Percentiles rank a stretch among this genome's conserved stretches.
phyloP scores from a whole-genome alignment of 441 rosid species.

The Populus hybrid region DNA sequence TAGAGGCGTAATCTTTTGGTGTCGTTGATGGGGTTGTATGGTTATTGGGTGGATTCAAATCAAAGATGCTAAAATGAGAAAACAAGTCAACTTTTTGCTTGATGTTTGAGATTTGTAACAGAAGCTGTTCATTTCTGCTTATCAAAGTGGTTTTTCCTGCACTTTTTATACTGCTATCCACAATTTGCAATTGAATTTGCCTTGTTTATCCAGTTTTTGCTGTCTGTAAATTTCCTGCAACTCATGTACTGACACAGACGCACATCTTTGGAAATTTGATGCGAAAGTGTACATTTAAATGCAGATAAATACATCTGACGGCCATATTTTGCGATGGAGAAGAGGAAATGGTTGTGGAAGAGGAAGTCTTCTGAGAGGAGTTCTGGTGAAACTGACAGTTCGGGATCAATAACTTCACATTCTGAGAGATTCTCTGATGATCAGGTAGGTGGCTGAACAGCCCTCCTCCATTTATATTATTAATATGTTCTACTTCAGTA shows the following conservation, averaged over 20 bases:
- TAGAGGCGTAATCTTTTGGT: slow-evolving; percentile 24
- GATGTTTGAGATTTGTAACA: slow-evolving; percentile 19
- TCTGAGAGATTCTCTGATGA: slow-evolving; percentile 70
- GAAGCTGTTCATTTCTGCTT: slow-evolving; percentile 10
- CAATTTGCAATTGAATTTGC: slow-evolving; percentile 7
- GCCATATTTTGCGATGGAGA: slow-evolving; percentile 50
- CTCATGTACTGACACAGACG: neutral
- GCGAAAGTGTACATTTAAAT: slow-evolving; percentile 10
- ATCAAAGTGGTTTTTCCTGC: slow-evolving; percentile 8
- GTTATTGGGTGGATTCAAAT: slow-evolving; percentile 46
- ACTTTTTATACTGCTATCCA: slow-evolving; percentile 1
- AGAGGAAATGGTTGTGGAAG: slow-evolving; percentile 74
- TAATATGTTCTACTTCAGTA: neutral
- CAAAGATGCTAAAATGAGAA: slow-evolving; percentile 45
- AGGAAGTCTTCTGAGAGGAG: slow-evolving; percentile 67
- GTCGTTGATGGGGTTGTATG: slow-evolving; percentile 31
- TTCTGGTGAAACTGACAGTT: slow-evolving; percentile 69
- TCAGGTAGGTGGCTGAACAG: slow-evolving; percentile 44
- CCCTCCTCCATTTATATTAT: neutral
- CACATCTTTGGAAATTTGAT: slow-evolving; percentile 8
- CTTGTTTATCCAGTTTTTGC: neutral
- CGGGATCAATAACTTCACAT: slow-evolving; percentile 58
- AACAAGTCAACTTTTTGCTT: slow-evolving; percentile 31
- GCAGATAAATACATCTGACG: slow-evolving; percentile 31
- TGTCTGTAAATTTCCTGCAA: neutral